Percentiles rank a stretch among this genome's conserved stretches.
These are phyloP conservation scores for Thecaphora thlaspeos DNA, from an alignment of 1,284 basidiomycete genomes.

Conservation along the genomic window DNA sequence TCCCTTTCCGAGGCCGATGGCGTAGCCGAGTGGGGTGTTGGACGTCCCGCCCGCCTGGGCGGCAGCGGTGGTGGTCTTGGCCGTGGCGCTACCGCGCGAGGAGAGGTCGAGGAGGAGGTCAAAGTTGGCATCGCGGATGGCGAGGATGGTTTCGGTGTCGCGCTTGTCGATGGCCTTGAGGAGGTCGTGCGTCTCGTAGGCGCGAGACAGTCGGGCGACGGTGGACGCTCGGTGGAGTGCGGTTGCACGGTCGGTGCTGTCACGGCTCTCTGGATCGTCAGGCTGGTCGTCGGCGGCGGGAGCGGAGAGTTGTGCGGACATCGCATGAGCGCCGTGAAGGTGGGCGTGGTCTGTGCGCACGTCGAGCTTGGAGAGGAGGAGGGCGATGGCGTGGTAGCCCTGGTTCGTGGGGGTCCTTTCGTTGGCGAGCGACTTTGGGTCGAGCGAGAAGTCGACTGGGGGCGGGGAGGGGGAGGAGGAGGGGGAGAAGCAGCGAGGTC, in stretches of 20 bases:
- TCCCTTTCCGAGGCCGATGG: conserved; percentile 44
- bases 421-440: conserved; percentile 31
- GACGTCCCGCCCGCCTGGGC: conserved; percentile 23
- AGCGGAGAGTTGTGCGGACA: too few species aligned
- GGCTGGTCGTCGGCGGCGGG: too few species aligned
- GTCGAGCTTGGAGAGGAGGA: conserved; percentile 15
- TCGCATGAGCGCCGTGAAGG: conserved; percentile 5
- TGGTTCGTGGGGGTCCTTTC: conserved; percentile 30
- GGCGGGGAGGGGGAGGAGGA: background rate
- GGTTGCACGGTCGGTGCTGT: conserved; percentile 1
- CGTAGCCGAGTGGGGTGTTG: conserved; percentile 45
- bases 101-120: conserved; percentile 49
- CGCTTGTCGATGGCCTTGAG: conserved; percentile 53
- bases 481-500: background rate
- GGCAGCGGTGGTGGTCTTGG: conserved; percentile 16
- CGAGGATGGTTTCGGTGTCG: conserved; percentile 49
- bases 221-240: background rate
- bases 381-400: conserved; percentile 34
- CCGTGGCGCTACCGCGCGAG: conserved; percentile 14
- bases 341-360: conserved; percentile 19
- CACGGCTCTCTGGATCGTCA: background rate
- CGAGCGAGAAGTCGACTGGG: conserved; percentile 36
- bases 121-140: conserved; percentile 50
- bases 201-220: background rate
- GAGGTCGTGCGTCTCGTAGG: conserved; percentile 50